Evolutionary conservation across 2,329 filamentous ascomycete species (phyloP).

Genomic region (Setomelanomma holmii): DNA sequence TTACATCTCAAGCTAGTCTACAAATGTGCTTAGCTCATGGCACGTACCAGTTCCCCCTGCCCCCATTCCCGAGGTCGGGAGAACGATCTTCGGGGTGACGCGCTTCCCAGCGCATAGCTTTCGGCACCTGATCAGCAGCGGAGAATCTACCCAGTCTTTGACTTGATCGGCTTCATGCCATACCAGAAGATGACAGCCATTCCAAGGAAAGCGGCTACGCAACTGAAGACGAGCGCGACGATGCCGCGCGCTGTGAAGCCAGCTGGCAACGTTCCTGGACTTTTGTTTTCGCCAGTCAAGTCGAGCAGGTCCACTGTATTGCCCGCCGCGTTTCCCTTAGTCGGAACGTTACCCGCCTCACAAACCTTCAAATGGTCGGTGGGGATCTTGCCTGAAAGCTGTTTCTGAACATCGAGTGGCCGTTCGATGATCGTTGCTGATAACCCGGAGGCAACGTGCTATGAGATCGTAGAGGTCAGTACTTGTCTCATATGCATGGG

Average conservation of each 20-base stretch:
- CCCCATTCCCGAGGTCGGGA: not conserved
- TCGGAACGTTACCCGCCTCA: constrained; percentile 58
- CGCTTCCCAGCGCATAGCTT: not conserved
- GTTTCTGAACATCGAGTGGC: constrained; percentile 65
- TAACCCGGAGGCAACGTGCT: constrained; percentile 55
- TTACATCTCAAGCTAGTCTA: constrained; percentile 4
- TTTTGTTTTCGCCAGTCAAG: constrained; percentile 57
- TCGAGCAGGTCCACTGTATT: constrained; percentile 71
- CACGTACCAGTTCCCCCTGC: not conserved
- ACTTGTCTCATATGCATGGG: too few species aligned
- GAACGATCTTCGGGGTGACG: not conserved
- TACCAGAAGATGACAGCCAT: constrained; percentile 73
- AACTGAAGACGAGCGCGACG: constrained; percentile 76
- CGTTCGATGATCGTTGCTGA: constrained; percentile 61
- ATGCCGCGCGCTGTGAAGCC: constrained; percentile 77
- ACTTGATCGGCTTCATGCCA: constrained; percentile 54
- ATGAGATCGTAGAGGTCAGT: too few species aligned
- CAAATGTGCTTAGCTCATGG: not conserved
- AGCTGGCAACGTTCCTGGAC: constrained; percentile 64
- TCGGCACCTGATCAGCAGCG: not conserved
- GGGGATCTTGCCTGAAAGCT: constrained; percentile 63
- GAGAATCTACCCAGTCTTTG: constrained; percentile 6
- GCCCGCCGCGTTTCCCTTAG: constrained; percentile 75
- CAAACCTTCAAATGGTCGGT: constrained; percentile 68
- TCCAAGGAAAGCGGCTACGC: constrained; percentile 71